phyloP scores from a whole-genome alignment of 2,329 filamentous ascomycete species.

The Cladosporium velox region DNA sequence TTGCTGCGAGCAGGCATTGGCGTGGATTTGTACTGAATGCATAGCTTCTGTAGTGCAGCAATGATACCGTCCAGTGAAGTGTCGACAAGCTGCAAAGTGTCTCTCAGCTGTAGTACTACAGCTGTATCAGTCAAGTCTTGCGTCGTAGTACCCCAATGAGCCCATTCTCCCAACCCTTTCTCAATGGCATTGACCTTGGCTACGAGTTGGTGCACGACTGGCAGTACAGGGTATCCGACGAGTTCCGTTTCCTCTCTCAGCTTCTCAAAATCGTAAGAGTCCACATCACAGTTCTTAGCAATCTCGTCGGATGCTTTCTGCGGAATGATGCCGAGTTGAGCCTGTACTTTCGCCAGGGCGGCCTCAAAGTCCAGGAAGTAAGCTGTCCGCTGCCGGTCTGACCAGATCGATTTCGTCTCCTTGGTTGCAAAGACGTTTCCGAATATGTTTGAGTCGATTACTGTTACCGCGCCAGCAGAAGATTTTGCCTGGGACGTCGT shows the following conservation, averaged over 20 bases:
- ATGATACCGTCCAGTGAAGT: neutral
- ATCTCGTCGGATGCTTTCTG: constrained; percentile 34
- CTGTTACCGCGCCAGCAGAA: neutral
- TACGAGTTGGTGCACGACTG: neutral
- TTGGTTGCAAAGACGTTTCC: neutral
- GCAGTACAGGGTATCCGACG: constrained; percentile 34
- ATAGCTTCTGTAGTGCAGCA: neutral
- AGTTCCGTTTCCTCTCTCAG: constrained; percentile 30
- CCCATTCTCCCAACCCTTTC: neutral
- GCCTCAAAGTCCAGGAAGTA: constrained; percentile 37
- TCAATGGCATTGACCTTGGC: neutral
- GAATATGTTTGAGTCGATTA: neutral
- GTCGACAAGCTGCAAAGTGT: neutral
- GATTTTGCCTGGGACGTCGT: neutral
- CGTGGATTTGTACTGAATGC: neutral
- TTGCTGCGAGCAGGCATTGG: neutral
- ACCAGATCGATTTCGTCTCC: constrained; percentile 31
- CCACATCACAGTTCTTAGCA: constrained; percentile 30
- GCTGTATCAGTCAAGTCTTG: neutral
- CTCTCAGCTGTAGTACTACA: neutral
- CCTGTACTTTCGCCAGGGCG: constrained; percentile 33
- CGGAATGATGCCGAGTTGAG: constrained; percentile 35
- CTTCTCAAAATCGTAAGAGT: constrained; percentile 29
- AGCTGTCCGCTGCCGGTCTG: constrained; percentile 31
- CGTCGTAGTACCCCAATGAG: neutral